Percentiles rank a stretch among this genome's conserved stretches.
These are phyloP conservation scores for Neospermospora avenae DNA, from an alignment of 2,329 filamentous ascomycete species.

Conservation along the genomic window DNA sequence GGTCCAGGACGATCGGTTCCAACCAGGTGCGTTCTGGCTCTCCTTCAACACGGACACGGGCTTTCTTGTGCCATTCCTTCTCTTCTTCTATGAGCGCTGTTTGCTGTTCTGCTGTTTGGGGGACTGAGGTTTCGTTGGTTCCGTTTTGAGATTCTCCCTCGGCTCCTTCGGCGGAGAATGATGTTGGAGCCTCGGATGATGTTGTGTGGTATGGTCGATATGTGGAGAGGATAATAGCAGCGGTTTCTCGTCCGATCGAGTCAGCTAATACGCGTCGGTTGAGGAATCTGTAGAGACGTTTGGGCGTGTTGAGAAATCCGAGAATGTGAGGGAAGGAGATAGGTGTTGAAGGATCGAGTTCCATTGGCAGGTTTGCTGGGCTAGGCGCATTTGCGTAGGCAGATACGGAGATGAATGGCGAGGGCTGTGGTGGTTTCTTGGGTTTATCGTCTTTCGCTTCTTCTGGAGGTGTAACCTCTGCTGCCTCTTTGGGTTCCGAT, in stretches of 20 bases:
- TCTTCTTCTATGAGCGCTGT: conserved; percentile 68
- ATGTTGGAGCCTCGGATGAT: conserved; percentile 37
- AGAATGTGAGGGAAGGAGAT: conserved; percentile 86
- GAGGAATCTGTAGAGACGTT: conserved; percentile 82
- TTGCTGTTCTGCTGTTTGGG: conserved; percentile 55
- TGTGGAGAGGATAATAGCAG: conserved; percentile 70
- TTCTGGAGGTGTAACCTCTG: conserved; percentile 13
- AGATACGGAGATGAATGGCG: conserved; percentile 69
- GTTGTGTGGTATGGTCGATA: conserved; percentile 46
- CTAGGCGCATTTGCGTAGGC: conserved; percentile 68
- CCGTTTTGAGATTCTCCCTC: conserved; percentile 33
- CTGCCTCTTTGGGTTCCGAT: conserved; percentile 31
- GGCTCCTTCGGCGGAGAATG: conserved; percentile 17
- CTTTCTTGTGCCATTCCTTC: conserved; percentile 78
- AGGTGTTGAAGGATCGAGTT: conserved; percentile 69
- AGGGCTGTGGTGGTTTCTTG: conserved; percentile 58
- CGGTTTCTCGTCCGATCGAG: conserved; percentile 80
- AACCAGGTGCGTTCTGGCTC: conserved; percentile 72
- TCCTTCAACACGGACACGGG: conserved; percentile 53
- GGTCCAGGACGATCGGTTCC: conserved; percentile 70
- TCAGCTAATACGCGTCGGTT: conserved; percentile 84
- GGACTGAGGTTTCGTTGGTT: not conserved
- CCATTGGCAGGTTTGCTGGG: conserved; percentile 62
- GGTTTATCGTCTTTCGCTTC: conserved; percentile 49
- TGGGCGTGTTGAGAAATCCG: conserved; percentile 86